Evolutionary conservation across 2,329 filamentous ascomycete genomes (phyloP).

Genomic region (Arachnomyces sp.): DNA sequence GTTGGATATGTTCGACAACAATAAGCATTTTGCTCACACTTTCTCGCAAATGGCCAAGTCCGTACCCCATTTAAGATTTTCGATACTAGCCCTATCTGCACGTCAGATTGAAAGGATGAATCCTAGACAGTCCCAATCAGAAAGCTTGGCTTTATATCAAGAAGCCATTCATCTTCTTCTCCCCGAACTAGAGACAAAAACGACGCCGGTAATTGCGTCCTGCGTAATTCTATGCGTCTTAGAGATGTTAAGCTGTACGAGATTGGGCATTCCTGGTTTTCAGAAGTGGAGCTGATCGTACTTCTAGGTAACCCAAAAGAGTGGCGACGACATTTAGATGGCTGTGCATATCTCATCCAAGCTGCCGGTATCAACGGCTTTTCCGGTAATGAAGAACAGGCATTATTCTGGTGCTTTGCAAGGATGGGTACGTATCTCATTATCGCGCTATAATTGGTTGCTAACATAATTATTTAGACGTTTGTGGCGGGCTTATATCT

Average conservation of each 20-base stretch:
- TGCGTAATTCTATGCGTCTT: slow-evolving; percentile 48
- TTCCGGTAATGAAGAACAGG: slow-evolving; percentile 43
- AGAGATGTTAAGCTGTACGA: slow-evolving; percentile 44
- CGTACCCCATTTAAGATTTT: slow-evolving; percentile 40
- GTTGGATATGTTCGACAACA: slow-evolving; percentile 49
- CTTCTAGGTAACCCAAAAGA: slow-evolving; percentile 33
- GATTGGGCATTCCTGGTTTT: not conserved
- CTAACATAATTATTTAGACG: slow-evolving; percentile 24
- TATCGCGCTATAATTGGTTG: not conserved
- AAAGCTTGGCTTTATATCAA: slow-evolving; percentile 45
- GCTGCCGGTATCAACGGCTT: slow-evolving; percentile 46
- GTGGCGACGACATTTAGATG: slow-evolving; percentile 47
- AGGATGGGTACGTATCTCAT: slow-evolving; percentile 37
- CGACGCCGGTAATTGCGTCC: slow-evolving; percentile 44
- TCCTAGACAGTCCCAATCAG: slow-evolving; percentile 31
- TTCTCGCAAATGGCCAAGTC: slow-evolving; percentile 42
- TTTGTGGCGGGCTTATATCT: slow-evolving; percentile 48
- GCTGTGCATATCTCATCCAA: slow-evolving; percentile 45
- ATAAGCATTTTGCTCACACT: slow-evolving; percentile 42
- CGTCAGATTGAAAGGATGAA: slow-evolving; percentile 45
- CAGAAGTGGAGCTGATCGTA: not conserved
- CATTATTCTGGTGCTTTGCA: slow-evolving; percentile 50
- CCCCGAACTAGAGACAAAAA: slow-evolving; percentile 40
- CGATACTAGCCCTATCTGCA: slow-evolving; percentile 46
- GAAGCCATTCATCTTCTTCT: slow-evolving; percentile 45